Conservation (phyloP, 306 rosid genomes). For the Geum urbanum region DNA sequence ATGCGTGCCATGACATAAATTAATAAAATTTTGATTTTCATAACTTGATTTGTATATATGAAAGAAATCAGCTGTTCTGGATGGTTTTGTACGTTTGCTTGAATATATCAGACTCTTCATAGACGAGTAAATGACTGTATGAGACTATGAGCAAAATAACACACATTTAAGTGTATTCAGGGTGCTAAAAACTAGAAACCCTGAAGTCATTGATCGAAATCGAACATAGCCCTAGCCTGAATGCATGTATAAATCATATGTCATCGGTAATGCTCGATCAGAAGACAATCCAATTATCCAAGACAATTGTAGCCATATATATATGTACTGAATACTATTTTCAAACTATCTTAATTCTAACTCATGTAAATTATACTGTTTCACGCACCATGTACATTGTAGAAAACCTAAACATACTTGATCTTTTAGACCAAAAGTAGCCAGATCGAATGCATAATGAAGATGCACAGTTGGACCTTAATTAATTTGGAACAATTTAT, state of each 20-base stretch:
- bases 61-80: background rate
- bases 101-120: background rate
- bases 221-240: background rate
- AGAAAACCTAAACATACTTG: background rate
- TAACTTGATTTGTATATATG: background rate
- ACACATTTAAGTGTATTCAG: background rate
- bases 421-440: background rate
- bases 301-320: background rate
- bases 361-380: background rate
- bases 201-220: background rate
- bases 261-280: background rate
- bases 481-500: background rate
- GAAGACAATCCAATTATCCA: background rate
- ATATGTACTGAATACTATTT: background rate
- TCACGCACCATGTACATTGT: background rate
- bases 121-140: background rate
- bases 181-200: background rate
- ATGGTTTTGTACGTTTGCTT: background rate
- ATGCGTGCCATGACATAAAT: background rate
- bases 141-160: background rate
- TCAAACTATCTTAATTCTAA: background rate
- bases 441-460: background rate
- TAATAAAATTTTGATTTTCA: background rate
- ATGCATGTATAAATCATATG: background rate
- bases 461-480: background rate